These are phyloP conservation scores for Cutaneotrichosporon sp. DNA, from an alignment of 1,284 basidiomycete genomes.

Conservation along the genomic window DNA sequence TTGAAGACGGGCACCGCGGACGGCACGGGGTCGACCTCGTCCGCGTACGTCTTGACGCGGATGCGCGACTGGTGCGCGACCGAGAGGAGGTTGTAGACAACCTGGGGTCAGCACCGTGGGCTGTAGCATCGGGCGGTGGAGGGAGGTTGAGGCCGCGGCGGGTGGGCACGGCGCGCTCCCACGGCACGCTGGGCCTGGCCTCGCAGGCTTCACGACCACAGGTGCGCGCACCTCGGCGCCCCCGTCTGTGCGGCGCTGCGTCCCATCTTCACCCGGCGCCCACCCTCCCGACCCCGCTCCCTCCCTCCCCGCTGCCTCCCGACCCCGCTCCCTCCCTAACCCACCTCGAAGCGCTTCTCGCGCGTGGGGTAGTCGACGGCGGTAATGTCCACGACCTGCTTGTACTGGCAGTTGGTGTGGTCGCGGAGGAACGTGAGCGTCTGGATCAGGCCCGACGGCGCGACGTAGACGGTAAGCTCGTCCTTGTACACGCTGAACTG, in stretches of 20 bases:
- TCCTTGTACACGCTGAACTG: constrained; percentile 98
- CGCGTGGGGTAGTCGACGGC: constrained; percentile 95
- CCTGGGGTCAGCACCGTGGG: constrained; percentile 42
- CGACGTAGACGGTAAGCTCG: constrained; percentile 79
- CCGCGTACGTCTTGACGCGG: constrained; percentile 96
- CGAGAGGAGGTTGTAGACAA: constrained; percentile 94
- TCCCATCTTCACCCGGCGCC: background rate
- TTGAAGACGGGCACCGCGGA: constrained; percentile 77
- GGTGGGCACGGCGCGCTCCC: background rate
- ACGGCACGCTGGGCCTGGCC: too few species aligned
- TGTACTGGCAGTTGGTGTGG: constrained; percentile 95
- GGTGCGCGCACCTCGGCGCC: background rate
- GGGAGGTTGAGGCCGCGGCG: too few species aligned
- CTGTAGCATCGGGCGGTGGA: background rate
- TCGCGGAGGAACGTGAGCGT: constrained; percentile 93
- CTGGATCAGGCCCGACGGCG: constrained; percentile 79
- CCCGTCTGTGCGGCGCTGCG: too few species aligned
- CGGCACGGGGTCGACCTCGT: constrained; percentile 92
- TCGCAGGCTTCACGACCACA: background rate
- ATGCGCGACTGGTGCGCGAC: constrained; percentile 73
- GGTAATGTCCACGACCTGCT: constrained; percentile 87
- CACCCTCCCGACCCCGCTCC: background rate
- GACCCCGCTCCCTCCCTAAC: constrained; percentile 21
- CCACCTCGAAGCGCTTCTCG: constrained; percentile 84
- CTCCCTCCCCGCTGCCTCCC: too few species aligned